Evolutionary conservation across 2,329 filamentous ascomycete genomes (phyloP).

Genomic region (Fusarium euwallaceae): DNA sequence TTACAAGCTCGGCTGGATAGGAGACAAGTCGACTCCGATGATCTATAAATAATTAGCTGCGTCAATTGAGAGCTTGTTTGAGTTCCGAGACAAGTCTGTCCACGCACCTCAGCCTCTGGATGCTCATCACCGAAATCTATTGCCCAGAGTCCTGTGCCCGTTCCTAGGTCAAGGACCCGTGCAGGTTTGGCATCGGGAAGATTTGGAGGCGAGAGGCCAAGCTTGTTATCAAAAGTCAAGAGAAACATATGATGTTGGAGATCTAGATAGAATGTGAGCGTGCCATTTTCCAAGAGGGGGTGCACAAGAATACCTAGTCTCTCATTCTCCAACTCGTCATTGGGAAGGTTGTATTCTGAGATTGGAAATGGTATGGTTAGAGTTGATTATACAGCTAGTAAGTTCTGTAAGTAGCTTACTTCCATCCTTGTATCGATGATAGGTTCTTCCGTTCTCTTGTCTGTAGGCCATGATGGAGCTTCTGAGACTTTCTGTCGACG

Average conservation of each 20-base stretch:
- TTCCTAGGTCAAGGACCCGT: not conserved
- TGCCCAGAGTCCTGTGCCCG: not conserved
- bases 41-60: not conserved
- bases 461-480: not conserved
- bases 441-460: not conserved
- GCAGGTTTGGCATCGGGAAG: not conserved
- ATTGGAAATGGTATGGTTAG: not conserved
- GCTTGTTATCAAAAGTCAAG: not conserved
- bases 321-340: conserved; percentile 1
- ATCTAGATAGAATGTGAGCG: not conserved
- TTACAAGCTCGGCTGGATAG: not conserved
- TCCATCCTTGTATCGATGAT: not conserved
- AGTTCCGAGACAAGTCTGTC: not conserved
- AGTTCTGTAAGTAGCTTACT: not conserved
- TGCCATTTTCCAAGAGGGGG: not conserved
- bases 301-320: not conserved
- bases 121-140: conserved; percentile 1
- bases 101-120: not conserved
- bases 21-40: not conserved
- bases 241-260: conserved; percentile 1
- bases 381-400: rapidly evolving
- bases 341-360: not conserved
- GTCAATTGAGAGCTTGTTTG: not conserved
- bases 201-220: not conserved
- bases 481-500: not conserved